Base-by-base conservation (phyloP, 2,329 filamentous ascomycete species). In the Amesomyces nigricolor region DNA sequence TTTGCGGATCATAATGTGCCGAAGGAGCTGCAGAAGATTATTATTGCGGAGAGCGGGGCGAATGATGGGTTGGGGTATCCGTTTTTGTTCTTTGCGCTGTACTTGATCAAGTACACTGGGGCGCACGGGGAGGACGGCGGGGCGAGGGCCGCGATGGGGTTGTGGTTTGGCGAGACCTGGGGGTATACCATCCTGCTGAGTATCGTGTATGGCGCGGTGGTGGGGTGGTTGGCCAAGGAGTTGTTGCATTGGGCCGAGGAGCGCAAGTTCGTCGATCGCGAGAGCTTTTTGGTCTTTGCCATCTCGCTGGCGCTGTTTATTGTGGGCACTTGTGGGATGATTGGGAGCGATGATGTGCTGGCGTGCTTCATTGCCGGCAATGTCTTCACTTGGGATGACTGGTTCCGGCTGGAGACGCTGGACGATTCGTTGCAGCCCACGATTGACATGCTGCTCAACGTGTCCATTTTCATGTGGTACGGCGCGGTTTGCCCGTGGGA, bases 341-440 rank as follows among this genome's bases (percentile, higher is more conserved):
- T 95, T 47, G 91, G 90, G 1, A 92, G 85, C 37, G 91, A 96
- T 66, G 91, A 96, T 66, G 87, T 96, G 0, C 77, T 96, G 6
- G 91, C 91, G 1, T 95, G 90, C 72, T 96, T 96, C 67, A 86
- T 96, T 63, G 91, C 91, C 2, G 91, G 91, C 1, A 96, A 95
- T 65, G 82, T 82, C 1, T 95, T 96, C 63, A 95, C 89, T 0
- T 92, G 89, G 84, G 91, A 95, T 67, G 90, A 95, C 71, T 95
- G 89, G 62, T 96, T 96, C 71, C 86, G 91, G 0, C 75, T 92
- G 1, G 88, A 95, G 69, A 96, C 91, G 0, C 75, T 87, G 63
- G 91, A 96, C 63, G 92, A 96, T 66, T 91, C 88, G 2, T 79
- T 96, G n/a, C 91, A 96, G 67, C 91, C 91, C 0, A 96, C 91